Base-by-base conservation (phyloP, 768 basidiomycete species). In the Pulveroboletus ravenelii region DNA sequence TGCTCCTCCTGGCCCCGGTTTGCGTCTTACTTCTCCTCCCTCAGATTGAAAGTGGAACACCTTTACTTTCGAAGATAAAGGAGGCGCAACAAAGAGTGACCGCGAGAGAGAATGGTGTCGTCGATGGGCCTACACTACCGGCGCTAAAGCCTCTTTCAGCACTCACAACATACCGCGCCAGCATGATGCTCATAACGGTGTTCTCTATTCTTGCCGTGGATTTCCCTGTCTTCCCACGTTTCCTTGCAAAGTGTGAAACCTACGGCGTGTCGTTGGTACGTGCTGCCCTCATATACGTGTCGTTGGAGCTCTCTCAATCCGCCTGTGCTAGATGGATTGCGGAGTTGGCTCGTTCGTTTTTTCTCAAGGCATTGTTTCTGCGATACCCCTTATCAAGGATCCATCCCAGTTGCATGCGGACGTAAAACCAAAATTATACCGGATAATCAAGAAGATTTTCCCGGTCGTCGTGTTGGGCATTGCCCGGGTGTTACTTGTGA, bases 331-430 rank as follows among this genome's bases (percentile, higher is more conserved):
- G 95, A 99, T 98, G 96, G 96, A 99, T 62, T 70, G 93, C 12
- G 96, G 96, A 10, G 95, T 97, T 2, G 96, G 96, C 12, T 93
- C 94, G 1, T 98, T 99, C 56, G 91, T 98, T 12, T 98, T 96
- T 66, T 93, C 95, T 0, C 89, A 94, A 63, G 96, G 96, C 18
- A 67, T 99, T 38, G 84, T 93, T 6, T 93, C 93, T n/a, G 86
- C 91, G 0, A 82, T 87, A 39, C 86, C 91, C 1, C 65, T 93
- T 25, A 70, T 94, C 29, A 87, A 81, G 58, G 73, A 85, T 45
- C 80, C 82, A 1, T 56, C 62, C 1, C 72, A 83, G 58, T 67
- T 89, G 39, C 74, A 67, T 15, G 65, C 72, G 0, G 75, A 83
- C 0, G 50, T 81, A 13, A 47, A 69, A 12, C 71, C 73, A 5